Conservation (phyloP, 73 alveolate genomes). For the Paramecium biaurelia region DNA sequence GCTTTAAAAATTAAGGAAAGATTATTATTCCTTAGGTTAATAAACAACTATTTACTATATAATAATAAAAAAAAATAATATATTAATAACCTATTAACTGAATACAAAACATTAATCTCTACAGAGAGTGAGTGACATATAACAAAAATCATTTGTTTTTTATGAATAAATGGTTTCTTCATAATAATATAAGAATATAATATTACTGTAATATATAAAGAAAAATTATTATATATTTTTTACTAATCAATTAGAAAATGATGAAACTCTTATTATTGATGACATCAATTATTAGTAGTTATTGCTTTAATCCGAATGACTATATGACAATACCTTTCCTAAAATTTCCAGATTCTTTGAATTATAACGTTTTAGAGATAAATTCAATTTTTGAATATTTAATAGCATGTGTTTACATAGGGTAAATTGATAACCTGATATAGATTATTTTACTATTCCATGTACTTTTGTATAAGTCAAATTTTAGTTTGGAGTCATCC, state of each 20-base stretch:
- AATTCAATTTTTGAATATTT: background rate
- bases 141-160: no score
- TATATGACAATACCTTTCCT: background rate
- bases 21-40: no score
- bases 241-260: background rate
- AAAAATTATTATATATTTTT: background rate
- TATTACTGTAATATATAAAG: background rate
- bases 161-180: no score
- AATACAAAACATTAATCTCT: no score
- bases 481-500: background rate
- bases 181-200: no score
- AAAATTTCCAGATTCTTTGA: background rate
- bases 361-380: background rate
- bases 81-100: no score
- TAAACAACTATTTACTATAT: no score
- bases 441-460: background rate
- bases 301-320: background rate
- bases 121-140: no score
- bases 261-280: background rate
- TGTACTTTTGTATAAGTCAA: constrained; percentile 2
- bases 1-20: no score
- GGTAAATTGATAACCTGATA: background rate
- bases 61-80: no score
- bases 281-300: background rate
- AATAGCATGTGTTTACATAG: background rate